Base-by-base conservation (phyloP, 2,329 filamentous ascomycete species). In the Cladophialophora chaetospira region DNA sequence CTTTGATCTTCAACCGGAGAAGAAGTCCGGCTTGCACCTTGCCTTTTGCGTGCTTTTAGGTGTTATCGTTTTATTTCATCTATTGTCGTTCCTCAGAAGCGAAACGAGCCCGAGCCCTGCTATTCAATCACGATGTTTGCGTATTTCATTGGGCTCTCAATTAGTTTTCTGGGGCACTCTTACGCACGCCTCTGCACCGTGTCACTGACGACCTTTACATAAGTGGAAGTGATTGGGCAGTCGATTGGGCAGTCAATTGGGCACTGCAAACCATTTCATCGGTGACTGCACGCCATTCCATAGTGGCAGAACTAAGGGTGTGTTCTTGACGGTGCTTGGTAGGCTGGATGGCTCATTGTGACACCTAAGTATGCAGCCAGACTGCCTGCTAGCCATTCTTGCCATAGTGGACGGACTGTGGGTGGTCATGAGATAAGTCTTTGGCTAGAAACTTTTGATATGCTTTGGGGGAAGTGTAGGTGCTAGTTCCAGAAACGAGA, bases 381-480 rank as follows among this genome's bases (percentile, higher is more conserved):
- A 23, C 35, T 36, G 26, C 11, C 25, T 43, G 23, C 57, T 60
- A 60, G 57, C 53, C 55, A 31, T 25, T 48, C 33, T 53, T 13
- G 57, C 43, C 25, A 29, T 56, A 55, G 57, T 47, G n/a, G 25
- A 52, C 28, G 48, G 31, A 50, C 33, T 44, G 21, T 42, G 26
- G 43, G 35, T 53, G 57, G 57, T 60, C 57, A 55, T 53, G 48
- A 45, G 52, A 55, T 55, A 56, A 53, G 43, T 43, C 19, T 36
- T 17, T 38, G 21, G 36, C 36, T 28, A 26, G 35, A 43, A 13
- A 50, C 40, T 38, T 25, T 48, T 23, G 49, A 44, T 55, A 55
- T 55, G 45, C 53, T 43, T 55, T 49, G 10, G 45, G 48, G 29
- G 23, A 25, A 29, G 35, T 31, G 26, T 28, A 31, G 48, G 26